Percentiles rank a stretch among this genome's conserved stretches.
Conservation (phyloP, 163 green algal species). For the Coccomyxa subellipsoidea region DNA sequence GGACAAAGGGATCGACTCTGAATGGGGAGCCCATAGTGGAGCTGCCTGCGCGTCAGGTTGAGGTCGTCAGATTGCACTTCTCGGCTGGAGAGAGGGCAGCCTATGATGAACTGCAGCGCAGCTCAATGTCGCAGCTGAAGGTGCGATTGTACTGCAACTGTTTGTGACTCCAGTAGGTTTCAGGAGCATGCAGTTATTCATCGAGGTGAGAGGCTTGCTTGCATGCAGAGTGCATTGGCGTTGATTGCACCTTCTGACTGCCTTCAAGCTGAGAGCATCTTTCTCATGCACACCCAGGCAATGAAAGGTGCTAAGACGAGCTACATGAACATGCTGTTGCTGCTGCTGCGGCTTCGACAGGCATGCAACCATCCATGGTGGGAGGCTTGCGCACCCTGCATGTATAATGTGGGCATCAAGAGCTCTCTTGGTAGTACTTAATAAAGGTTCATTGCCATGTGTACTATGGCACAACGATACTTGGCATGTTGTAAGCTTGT, state of each 20-base stretch:
- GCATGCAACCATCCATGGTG: constrained; percentile 87
- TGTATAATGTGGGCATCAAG: no score
- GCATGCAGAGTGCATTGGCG: no score
- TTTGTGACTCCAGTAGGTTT: no score
- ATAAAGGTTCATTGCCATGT: no score
- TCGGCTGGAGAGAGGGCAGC: background rate
- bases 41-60: constrained; percentile 28
- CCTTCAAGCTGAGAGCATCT: no score
- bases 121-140: background rate
- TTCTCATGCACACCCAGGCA: constrained; percentile 5
- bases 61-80: background rate
- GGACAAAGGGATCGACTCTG: constrained; percentile 75
- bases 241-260: no score
- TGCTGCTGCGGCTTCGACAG: constrained; percentile 83
- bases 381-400: constrained; percentile 29
- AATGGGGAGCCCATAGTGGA: constrained; percentile 77
- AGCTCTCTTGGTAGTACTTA: no score
- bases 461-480: no score
- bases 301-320: constrained; percentile 19
- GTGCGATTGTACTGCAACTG: no score
- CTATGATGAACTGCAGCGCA: background rate
- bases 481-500: no score
- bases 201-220: no score
- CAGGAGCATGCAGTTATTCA: no score
- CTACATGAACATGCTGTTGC: constrained; percentile 81